Percentiles rank a stretch among this genome's conserved stretches.
phyloP scores from a whole-genome alignment of 1,284 basidiomycete species.

The Meripilus lineatus region DNA sequence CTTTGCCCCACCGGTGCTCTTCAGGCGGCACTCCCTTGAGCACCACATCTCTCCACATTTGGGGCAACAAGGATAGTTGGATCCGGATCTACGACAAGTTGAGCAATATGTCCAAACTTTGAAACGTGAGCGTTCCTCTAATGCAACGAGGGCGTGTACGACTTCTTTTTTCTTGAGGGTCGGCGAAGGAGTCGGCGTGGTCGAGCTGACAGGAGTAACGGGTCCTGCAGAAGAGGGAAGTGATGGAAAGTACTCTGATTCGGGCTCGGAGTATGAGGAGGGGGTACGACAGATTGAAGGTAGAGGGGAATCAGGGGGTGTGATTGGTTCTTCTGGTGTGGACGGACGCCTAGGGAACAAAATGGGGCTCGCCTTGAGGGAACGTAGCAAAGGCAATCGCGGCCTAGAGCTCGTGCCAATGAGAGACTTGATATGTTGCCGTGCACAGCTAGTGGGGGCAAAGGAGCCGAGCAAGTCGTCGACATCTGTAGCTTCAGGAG shows the following conservation, averaged over 20 bases:
- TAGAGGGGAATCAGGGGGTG: constrained; percentile 19
- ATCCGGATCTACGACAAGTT: constrained; percentile 51
- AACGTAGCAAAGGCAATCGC: background rate
- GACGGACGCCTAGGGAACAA: background rate
- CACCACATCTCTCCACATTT: constrained; percentile 67
- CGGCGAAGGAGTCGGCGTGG: constrained; percentile 5
- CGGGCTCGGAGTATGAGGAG: constrained; percentile 22
- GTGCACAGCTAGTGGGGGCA: constrained; percentile 23
- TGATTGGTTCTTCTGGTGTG: background rate
- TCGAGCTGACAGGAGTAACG: constrained; percentile 16
- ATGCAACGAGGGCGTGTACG: constrained; percentile 38
- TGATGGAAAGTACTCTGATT: constrained; percentile 26
- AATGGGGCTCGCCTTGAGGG: background rate
- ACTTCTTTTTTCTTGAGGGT: constrained; percentile 12
- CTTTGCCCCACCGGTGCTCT: constrained; percentile 39
- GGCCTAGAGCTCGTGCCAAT: constrained; percentile 9
- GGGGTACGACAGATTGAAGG: constrained; percentile 30
- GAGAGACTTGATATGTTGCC: constrained; percentile 20
- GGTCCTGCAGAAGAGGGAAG: constrained; percentile 23
- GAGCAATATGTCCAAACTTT: constrained; percentile 43
- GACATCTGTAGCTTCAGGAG: constrained; percentile 8
- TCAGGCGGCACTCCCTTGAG: constrained; percentile 58
- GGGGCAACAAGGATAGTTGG: constrained; percentile 61
- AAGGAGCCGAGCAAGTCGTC: constrained; percentile 25
- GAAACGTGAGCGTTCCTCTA: constrained; percentile 54